Base-by-base conservation (phyloP, 495 filamentous ascomycete species). In the Amorphotheca resinae region DNA sequence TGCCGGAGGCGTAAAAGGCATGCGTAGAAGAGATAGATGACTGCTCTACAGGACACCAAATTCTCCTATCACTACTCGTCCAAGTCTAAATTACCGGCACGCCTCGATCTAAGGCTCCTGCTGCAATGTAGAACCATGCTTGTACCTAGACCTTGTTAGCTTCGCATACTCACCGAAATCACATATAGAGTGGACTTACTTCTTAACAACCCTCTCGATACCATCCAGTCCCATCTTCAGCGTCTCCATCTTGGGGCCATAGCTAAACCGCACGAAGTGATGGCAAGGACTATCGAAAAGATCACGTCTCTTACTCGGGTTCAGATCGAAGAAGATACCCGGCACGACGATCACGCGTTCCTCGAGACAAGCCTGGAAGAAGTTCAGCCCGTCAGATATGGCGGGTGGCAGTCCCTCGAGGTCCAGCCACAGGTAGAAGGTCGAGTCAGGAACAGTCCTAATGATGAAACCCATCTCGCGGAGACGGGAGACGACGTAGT, bases 291-390 rank as follows among this genome's bases (percentile, higher is more conserved):
- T 84, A 59, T 95, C 89, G 53, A 96, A 96, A 36, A 96, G 63
- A 62, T 96, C 89, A 46, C 89, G 68, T 42, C 89, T 68, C 57
- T 82, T 79, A n/a, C 80, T 78, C 9, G 89, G 89, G 64, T 96
- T 95, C 53, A 96, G 59, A 54, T 96, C 81, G 50, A 86, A 84
- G 61, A 86, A 86, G 58, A 96, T 95, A 34, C 89, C 89, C 0
- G 89, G 87, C 0, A 95, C 89, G 2, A 95, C 87, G 52, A 95
- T 93, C 45, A 91, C 83, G 69, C 89, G 91, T 70, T 94, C 84
- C 50, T 81, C 73, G 30, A 96, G 62, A 52, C 91, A 88, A 21
- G 84, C 84, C 58, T 89, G 80, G 74, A 96, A 95, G 73, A 96
- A 96, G 61, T 93, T 95, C 55, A 96, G 63, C 1, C 89, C 89